Base-by-base conservation (phyloP, 2,329 filamentous ascomycete genomes). In the Teratosphaeria viscida region DNA sequence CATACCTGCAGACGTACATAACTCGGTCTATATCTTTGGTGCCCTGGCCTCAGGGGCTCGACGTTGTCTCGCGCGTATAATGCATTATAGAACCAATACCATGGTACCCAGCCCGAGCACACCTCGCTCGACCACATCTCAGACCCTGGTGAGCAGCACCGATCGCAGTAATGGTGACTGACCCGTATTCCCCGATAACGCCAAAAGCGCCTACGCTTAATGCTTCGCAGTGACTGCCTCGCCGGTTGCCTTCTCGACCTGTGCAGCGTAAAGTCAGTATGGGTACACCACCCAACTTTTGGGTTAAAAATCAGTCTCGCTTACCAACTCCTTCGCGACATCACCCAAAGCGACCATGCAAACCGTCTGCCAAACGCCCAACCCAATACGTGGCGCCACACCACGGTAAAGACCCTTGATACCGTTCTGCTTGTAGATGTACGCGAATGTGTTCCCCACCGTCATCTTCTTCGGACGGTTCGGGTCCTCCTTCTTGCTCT, bases 291-390 rank as follows among this genome's bases (percentile, higher is more conserved):
- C 14, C 11, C 35, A 23, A 14, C 6, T 23, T 23, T 23, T 23
- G 19, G 6, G 43, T 16, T 34, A 54, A 8, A 47, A 39, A 23
- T 43, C 26, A 5, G 49, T 27, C 14, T n/a, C 16, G 23, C 43
- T 49, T 49, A 49, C 83, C 67, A 78, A 77, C 68, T 86, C 83
- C 73, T 86, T 86, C 63, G 84, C 84, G 72, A 84, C 84, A 79
- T 97, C 94, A 78, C 94, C 94, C 77, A 97, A 82, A 72, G 92
- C 94, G 78, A 99, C 94, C 94, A 99, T 99, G 83, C 94, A 99
- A 72, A 99, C 88, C 63, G 94, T 99, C 83, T 99, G 94, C 94
- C 94, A 99, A 79, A 99, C 85, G 73, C 94, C 88, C 65, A 99
- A 86, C 68, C 92, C 92, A 74, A 99, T 92, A 75, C 94, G 87